Percentiles rank a stretch among this genome's conserved stretches.
Evolutionary conservation across 345 rosid species (phyloP).

Genomic region (Moringa oleifera): DNA sequence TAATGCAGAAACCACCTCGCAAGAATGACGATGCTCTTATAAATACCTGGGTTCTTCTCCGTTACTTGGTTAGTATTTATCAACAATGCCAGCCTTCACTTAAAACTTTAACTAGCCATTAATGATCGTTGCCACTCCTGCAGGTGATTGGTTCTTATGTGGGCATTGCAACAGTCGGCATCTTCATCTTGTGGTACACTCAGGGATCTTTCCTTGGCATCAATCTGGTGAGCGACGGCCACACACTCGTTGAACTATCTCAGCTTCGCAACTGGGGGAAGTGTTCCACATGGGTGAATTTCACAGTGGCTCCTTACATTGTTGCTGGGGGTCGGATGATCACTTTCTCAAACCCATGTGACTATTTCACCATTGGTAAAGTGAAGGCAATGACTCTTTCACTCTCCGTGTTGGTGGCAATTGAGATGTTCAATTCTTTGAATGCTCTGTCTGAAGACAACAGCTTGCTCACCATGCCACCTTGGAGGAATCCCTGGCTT

Average conservation of each 20-base stretch:
- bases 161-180: constrained; percentile 92
- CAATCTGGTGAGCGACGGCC: constrained; percentile 64
- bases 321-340: constrained; percentile 48
- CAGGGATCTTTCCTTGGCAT: constrained; percentile 75
- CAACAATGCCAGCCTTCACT: not conserved
- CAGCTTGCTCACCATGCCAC: constrained; percentile 78
- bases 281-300: constrained; percentile 79
- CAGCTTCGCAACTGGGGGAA: constrained; percentile 79
- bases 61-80: constrained; percentile 55
- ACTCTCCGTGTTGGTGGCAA: constrained; percentile 79
- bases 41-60: constrained; percentile 67
- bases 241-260: constrained; percentile 56
- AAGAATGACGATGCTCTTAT: constrained; percentile 73
- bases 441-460: constrained; percentile 86
- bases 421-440: constrained; percentile 89
- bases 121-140: too few relatives aligned
- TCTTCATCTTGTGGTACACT: constrained; percentile 88
- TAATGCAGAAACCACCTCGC: constrained; percentile 81
- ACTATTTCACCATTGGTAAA: constrained; percentile 75
- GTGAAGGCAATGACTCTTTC: constrained; percentile 88
- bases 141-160: constrained; percentile 86
- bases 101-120: not conserved
- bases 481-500: constrained; percentile 93
- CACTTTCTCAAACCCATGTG: constrained; percentile 64
- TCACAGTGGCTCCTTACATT: constrained; percentile 54